Evolutionary conservation across 306 rosid species (phyloP), one percentile per base, ranked within the genome.

Genomic region (Parietaria judaica): DNA sequence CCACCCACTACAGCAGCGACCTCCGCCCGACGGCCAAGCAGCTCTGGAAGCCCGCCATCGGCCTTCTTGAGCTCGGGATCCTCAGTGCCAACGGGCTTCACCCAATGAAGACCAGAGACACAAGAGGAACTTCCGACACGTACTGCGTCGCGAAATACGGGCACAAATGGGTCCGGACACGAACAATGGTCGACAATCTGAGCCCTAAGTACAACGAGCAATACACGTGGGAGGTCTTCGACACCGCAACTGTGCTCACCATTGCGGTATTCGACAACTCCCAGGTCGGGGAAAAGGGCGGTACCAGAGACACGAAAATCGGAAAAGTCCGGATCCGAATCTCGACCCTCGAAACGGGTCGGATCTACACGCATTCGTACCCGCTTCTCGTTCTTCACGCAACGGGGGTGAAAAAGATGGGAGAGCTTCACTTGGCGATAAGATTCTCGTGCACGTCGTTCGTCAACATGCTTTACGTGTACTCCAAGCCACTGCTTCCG

Each of bases 211-310:
- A 72, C 72, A 81, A 81, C 39, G 83, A 81, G 60, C 86, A 75
- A 54, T 81, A 81, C 66, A 81, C 77, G 6, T 78, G 81, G 86
- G 83, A 81, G 57, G 86, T 78, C 39, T 81, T 74, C 68, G 86
- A 81, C 53, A 81, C 83, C 38, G 73, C 86, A 7, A 81, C 86
- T 5, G 80, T 81, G 16, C 72, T 81, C 15, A 81, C 80, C 2
- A 52, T 77, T 0, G 80, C 79, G 6, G 83, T 81, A 3, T 81
- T 81, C 59, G 86, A 81, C 72, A 81, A 77, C 58, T 67, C 76
- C 57, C 86, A 78, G 44, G 70, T 77, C 16, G 76, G 72, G 39
- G 78, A 77, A 48, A 81, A 71, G 50, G 73, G 71, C 41, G 50
- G 48, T 43, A 34, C 51, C 54, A 74, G 71, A 37, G 81, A 81